Evolutionary conservation across 495 filamentous ascomycete genomes (phyloP).

Genomic region (Penicillium samsonianum): DNA sequence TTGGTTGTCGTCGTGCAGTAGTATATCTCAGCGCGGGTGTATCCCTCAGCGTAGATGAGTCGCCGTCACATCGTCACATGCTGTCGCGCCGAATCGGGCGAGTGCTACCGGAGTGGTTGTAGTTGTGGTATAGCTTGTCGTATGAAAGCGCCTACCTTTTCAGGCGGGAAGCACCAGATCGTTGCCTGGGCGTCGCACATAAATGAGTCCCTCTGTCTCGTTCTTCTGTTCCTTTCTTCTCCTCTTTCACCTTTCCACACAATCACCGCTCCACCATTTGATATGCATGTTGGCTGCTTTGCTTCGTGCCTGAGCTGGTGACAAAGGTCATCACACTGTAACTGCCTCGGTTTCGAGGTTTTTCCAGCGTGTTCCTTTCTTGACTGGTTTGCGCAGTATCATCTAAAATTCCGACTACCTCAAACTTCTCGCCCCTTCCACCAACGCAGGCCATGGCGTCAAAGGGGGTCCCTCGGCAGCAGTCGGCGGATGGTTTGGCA

Average conservation of each 20-base stretch:
- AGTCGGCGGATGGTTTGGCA: slow-evolving; percentile 13
- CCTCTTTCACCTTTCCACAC: neutral
- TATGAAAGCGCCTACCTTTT: neutral
- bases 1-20: neutral
- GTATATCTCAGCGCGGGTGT: neutral
- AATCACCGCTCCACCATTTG: neutral
- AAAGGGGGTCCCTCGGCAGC: neutral
- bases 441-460: slow-evolving; percentile 1
- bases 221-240: neutral
- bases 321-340: neutral
- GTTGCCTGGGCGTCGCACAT: neutral
- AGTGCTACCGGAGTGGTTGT: neutral
- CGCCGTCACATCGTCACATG: neutral
- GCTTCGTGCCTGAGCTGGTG: neutral
- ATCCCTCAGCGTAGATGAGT: neutral
- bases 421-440: neutral
- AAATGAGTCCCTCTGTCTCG: no score
- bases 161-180: neutral
- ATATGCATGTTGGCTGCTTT: neutral
- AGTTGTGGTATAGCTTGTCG: no score
- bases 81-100: neutral
- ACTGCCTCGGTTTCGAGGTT: neutral
- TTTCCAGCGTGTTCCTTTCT: neutral
- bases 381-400: neutral
- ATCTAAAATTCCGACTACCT: neutral